These are phyloP conservation scores for Areca catechu DNA, from an alignment of 176 grass and related monocot genomes.

Conservation along the genomic window DNA sequence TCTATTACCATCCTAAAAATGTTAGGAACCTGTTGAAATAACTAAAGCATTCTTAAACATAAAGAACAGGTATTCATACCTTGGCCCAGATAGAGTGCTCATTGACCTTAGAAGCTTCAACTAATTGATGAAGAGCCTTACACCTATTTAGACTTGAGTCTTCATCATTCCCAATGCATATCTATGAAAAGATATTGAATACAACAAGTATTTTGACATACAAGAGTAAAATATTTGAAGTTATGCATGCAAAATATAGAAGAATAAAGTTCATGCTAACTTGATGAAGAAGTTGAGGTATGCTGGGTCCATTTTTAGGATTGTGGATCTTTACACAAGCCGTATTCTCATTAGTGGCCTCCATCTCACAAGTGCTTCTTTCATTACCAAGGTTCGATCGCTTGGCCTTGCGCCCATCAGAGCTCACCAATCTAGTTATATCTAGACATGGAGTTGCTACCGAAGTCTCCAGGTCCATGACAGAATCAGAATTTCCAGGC, in stretches of 20 bases:
- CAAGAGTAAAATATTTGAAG: too few species aligned
- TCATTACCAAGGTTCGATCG: slow-evolving; percentile 28
- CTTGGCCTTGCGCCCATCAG: slow-evolving; percentile 53
- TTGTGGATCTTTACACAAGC: slow-evolving; percentile 44
- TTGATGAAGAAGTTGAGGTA: slow-evolving; percentile 89
- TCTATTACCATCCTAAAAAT: too few species aligned
- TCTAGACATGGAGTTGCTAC: slow-evolving; percentile 54
- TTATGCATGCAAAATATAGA: not conserved
- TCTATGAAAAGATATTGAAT: slow-evolving; percentile 28
- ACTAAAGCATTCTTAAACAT: too few species aligned
- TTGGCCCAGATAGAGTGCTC: slow-evolving; percentile 85
- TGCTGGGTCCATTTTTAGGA: slow-evolving; percentile 50
- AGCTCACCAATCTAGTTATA: slow-evolving; percentile 36
- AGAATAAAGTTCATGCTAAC: slow-evolving; percentile 28
- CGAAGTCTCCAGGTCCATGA: slow-evolving; percentile 48
- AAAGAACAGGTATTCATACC: slow-evolving; percentile 12
- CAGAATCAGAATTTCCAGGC: slow-evolving; percentile 42
- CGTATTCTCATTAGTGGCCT: slow-evolving; percentile 15
- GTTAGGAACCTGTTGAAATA: too few species aligned
- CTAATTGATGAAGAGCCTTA: slow-evolving; percentile 74
- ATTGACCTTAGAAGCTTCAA: slow-evolving; percentile 60
- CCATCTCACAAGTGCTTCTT: slow-evolving; percentile 28
- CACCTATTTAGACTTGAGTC: slow-evolving; percentile 50
- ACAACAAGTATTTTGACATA: too few species aligned
- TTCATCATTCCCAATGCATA: slow-evolving; percentile 60